phyloP scores from a whole-genome alignment of 805 yeast species.

The Candida arabinofermentans region DNA sequence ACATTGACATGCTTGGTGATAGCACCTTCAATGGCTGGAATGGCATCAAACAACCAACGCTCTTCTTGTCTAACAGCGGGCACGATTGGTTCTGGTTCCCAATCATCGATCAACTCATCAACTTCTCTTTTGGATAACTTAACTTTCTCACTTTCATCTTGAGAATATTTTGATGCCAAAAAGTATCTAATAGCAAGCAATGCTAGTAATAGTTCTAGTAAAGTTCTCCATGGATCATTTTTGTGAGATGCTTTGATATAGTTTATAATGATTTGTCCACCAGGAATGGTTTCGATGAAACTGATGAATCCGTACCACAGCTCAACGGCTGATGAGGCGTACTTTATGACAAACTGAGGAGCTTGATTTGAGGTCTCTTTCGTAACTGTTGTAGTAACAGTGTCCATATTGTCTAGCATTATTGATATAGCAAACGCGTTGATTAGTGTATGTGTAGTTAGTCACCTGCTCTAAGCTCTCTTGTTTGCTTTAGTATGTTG shows the following conservation, averaged over 20 bases:
- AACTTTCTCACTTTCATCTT: slow-evolving; percentile 67
- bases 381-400: slow-evolving; percentile 12
- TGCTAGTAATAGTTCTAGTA: slow-evolving; percentile 72
- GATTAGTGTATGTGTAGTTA: neutral
- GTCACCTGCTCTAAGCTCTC: neutral
- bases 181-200: slow-evolving; percentile 84
- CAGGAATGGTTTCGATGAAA: slow-evolving; percentile 38
- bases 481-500: too few species aligned
- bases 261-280: slow-evolving; percentile 54
- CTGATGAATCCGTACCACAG: slow-evolving; percentile 23
- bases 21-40: slow-evolving; percentile 61
- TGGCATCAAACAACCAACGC: slow-evolving; percentile 55
- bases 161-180: slow-evolving; percentile 70
- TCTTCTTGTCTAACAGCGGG: slow-evolving; percentile 48
- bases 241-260: slow-evolving; percentile 85
- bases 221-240: slow-evolving; percentile 88
- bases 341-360: slow-evolving; percentile 23
- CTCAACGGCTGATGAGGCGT: slow-evolving; percentile 24
- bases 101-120: slow-evolving; percentile 80
- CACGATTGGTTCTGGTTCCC: slow-evolving; percentile 88
- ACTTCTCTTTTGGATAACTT: slow-evolving; percentile 58
- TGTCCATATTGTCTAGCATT: slow-evolving; percentile 10
- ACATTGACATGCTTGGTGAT: slow-evolving; percentile 38
- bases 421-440: neutral
- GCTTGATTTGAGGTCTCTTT: slow-evolving; percentile 14